Percentiles rank a stretch among this genome's conserved stretches.
phyloP scores from a whole-genome alignment of 1,139 yeast species.

The Pichia sp. region DNA sequence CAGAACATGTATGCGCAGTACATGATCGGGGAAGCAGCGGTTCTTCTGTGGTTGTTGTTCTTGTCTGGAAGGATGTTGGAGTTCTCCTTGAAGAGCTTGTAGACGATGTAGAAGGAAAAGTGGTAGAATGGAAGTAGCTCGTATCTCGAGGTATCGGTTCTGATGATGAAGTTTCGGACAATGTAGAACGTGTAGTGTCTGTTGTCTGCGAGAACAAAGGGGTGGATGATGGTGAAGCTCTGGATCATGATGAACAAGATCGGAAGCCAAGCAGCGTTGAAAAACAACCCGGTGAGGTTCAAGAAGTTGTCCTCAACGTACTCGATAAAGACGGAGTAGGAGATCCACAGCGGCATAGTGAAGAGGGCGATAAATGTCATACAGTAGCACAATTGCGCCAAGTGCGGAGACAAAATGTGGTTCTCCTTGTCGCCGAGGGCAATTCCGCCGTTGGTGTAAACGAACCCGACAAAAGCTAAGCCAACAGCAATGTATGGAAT shows the following conservation, averaged over 20 bases:
- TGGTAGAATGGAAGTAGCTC: slow-evolving; percentile 67
- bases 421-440: slow-evolving; percentile 86
- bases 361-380: slow-evolving; percentile 56
- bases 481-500: slow-evolving; percentile 56
- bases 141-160: slow-evolving; percentile 39
- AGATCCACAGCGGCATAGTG: slow-evolving; percentile 68
- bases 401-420: slow-evolving; percentile 66
- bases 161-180: slow-evolving; percentile 57
- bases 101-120: slow-evolving; percentile 52
- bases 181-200: slow-evolving; percentile 89
- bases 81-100: slow-evolving; percentile 34
- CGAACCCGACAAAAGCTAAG: slow-evolving; percentile 49
- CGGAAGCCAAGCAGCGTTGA: slow-evolving; percentile 26
- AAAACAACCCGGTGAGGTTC: slow-evolving; percentile 13
- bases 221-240: slow-evolving; percentile 72
- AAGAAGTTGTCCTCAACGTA: slow-evolving; percentile 30
- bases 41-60: slow-evolving; percentile 7
- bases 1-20: slow-evolving; percentile 49
- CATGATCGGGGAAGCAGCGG: slow-evolving; percentile 34
- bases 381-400: slow-evolving; percentile 81
- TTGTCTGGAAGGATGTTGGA: slow-evolving; percentile 25
- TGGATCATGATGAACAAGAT: slow-evolving; percentile 48
- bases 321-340: slow-evolving; percentile 35
- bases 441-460: slow-evolving; percentile 68
- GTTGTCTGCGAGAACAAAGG: slow-evolving; percentile 89